These are phyloP conservation scores for Leccinum obscurum DNA, from an alignment of 768 basidiomycete genomes.

Conservation along the genomic window DNA sequence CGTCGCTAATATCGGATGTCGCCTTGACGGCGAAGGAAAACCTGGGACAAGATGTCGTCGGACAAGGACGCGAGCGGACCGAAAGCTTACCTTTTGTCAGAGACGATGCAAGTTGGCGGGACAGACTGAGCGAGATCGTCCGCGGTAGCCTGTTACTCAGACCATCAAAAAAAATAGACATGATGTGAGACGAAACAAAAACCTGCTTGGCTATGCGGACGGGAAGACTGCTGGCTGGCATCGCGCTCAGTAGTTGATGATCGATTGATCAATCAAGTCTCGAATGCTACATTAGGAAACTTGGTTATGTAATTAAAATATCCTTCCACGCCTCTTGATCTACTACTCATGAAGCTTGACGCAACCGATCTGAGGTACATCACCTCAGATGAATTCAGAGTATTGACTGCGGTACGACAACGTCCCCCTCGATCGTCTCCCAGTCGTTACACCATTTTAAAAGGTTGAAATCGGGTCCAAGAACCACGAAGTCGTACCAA, in stretches of 20 bases:
- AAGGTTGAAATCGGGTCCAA: constrained; percentile 98
- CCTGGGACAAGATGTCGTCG: constrained; percentile 11
- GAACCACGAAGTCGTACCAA: constrained; percentile 96
- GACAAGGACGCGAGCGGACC: not conserved
- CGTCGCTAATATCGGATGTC: constrained; percentile 35
- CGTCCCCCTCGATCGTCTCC: constrained; percentile 1
- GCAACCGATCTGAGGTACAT: constrained; percentile 94
- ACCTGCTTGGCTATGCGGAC: constrained; percentile 38
- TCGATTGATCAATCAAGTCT: not conserved
- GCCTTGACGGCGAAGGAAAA: constrained; percentile 25
- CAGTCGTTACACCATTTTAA: constrained; percentile 3
- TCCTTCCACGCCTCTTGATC: constrained; percentile 4
- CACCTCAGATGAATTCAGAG: constrained; percentile 89
- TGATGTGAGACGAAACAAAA: constrained; percentile 13
- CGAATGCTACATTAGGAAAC: not conserved
- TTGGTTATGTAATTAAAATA: not conserved
- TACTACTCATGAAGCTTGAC: constrained; percentile 77
- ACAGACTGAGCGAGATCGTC: constrained; percentile 22
- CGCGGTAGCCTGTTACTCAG: constrained; percentile 22
- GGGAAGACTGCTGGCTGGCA: constrained; percentile 12
- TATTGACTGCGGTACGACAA: constrained; percentile 80
- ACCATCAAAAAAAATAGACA: not conserved
- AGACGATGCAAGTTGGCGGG: constrained; percentile 4
- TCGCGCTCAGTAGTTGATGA: not conserved
- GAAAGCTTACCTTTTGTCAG: constrained; percentile 19